Conservation (phyloP, 441 rosid genomes). For the Isatis lusitanica region DNA sequence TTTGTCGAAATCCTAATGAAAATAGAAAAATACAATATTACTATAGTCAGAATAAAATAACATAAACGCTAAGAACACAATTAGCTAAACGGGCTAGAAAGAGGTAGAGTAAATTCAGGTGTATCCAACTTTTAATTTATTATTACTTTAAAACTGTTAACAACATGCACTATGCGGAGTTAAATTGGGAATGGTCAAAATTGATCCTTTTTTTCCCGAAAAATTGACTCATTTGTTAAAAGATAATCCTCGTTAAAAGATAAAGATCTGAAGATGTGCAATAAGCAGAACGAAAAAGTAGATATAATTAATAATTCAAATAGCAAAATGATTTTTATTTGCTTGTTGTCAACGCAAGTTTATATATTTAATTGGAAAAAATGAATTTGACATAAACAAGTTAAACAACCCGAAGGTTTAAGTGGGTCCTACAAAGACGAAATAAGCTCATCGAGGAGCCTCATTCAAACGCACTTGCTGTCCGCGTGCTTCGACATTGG, state of each 20-base stretch:
- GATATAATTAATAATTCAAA: background rate
- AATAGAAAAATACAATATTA: background rate
- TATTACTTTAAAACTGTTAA: too few species aligned
- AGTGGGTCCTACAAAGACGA: background rate
- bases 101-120: background rate
- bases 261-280: background rate
- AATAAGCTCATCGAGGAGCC: background rate
- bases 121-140: background rate
- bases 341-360: background rate
- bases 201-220: too few species aligned
- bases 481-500: background rate
- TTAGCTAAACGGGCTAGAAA: background rate
- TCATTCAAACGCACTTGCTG: background rate
- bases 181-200: too few species aligned
- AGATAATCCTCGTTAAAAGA: background rate
- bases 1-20: background rate
- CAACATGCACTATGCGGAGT: too few species aligned
- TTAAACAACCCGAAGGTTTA: background rate
- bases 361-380: background rate
- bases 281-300: background rate
- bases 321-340: background rate
- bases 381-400: background rate
- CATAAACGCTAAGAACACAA: background rate
- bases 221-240: background rate
- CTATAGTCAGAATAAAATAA: background rate